phyloP scores from a whole-genome alignment of 2,329 filamentous ascomycete species.

The Erysiphe neolycopersici region DNA sequence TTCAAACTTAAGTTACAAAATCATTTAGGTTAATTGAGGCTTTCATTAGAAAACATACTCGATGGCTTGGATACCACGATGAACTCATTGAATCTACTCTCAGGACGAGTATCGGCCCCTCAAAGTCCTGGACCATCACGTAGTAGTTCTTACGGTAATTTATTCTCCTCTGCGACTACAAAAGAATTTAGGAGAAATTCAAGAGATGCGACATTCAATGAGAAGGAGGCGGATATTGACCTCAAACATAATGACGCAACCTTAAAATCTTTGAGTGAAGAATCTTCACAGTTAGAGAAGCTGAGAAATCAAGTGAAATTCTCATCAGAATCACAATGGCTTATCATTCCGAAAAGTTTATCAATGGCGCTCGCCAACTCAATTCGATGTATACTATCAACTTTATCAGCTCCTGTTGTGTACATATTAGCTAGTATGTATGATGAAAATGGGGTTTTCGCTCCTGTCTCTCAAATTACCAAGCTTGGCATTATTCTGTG shows the following conservation, averaged over 20 bases:
- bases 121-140: constrained; percentile 28
- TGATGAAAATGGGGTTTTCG: constrained; percentile 53
- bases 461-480: constrained; percentile 45
- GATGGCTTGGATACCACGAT: constrained; percentile 39
- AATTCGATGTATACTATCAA: constrained; percentile 51
- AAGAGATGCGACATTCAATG: constrained; percentile 16
- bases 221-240: constrained; percentile 14
- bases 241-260: neutral
- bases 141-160: constrained; percentile 29
- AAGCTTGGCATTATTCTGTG: constrained; percentile 28
- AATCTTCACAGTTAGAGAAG: neutral
- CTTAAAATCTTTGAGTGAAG: neutral
- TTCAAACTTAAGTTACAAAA: too few species aligned
- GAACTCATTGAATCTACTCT: constrained; percentile 93
- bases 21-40: neutral
- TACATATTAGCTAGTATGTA: constrained; percentile 67
- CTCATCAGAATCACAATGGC: constrained; percentile 20
- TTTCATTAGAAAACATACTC: constrained; percentile 5
- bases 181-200: constrained; percentile 11
- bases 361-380: constrained; percentile 47
- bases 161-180: constrained; percentile 6
- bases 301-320: neutral
- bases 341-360: constrained; percentile 37
- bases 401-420: constrained; percentile 51
- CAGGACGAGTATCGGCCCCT: constrained; percentile 46